These are phyloP conservation scores for Calonectria henricotiae DNA, from an alignment of 2,329 filamentous ascomycete species.

Conservation along the genomic window DNA sequence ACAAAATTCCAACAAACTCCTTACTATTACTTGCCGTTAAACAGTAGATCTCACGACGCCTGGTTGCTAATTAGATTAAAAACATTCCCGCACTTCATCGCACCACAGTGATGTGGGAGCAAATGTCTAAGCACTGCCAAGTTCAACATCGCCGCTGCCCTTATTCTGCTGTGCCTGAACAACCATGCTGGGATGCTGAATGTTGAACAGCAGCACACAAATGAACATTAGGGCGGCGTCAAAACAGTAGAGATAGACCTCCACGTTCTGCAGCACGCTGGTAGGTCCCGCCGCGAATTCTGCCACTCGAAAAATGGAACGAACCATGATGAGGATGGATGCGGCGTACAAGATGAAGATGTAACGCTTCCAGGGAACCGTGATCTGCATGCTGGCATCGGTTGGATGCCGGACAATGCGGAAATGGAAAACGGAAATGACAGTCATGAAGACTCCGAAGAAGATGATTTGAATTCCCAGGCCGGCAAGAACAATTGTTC, in stretches of 20 bases:
- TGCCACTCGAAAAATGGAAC: background rate
- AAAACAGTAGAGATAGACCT: conserved; percentile 27
- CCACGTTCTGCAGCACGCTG: conserved; percentile 16
- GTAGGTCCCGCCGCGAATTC: conserved; percentile 4
- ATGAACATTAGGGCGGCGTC: conserved; percentile 27
- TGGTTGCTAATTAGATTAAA: background rate
- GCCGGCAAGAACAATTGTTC: background rate
- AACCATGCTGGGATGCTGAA: conserved; percentile 27
- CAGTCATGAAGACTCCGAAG: conserved; percentile 5
- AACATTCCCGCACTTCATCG: background rate
- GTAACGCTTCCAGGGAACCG: conserved; percentile 8
- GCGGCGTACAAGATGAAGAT: conserved; percentile 10
- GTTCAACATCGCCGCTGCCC: background rate
- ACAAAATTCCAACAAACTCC: too few species aligned
- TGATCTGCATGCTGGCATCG: background rate
- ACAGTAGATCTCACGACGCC: too few species aligned
- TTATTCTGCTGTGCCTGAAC: conserved; percentile 4
- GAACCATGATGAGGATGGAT: conserved; percentile 15
- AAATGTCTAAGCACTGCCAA: background rate
- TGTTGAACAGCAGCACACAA: conserved; percentile 19
- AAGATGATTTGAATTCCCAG: background rate
- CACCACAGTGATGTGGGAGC: background rate
- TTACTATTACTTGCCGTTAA: background rate
- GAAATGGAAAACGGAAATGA: conserved; percentile 59
- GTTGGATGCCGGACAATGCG: conserved; percentile 14